Conservation (phyloP, 2,329 filamentous ascomycete genomes). For the Colletotrichum sp. region DNA sequence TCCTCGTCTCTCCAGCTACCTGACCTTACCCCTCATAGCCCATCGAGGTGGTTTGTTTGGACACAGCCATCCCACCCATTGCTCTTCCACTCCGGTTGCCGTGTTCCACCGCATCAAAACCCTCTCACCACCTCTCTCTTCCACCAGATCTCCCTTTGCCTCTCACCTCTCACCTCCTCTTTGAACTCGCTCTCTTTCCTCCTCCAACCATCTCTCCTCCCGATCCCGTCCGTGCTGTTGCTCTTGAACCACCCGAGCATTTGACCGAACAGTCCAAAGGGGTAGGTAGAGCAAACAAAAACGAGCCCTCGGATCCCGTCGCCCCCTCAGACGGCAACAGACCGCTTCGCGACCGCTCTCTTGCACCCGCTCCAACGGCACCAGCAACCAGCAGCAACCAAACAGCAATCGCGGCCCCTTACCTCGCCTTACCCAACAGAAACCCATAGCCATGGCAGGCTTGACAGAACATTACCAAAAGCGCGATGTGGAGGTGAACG, state of each 20-base stretch:
- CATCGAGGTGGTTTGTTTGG: not conserved
- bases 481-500: conserved; percentile 15
- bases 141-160: not conserved
- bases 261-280: not conserved
- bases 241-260: not conserved
- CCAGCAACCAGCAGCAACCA: not conserved
- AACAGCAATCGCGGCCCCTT: not conserved
- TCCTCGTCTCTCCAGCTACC: not conserved
- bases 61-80: not conserved
- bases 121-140: not conserved
- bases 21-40: not conserved
- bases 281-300: not conserved
- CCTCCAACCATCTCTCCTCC: not conserved
- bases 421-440: not conserved
- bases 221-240: not conserved
- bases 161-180: not conserved
- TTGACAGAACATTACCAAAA: not conserved
- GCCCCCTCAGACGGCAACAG: not conserved
- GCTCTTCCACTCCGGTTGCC: not conserved
- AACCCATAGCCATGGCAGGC: conserved; percentile 13
- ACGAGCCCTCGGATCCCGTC: not conserved
- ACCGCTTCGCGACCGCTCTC: not conserved
- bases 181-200: not conserved
- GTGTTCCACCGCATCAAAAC: conserved; percentile 5
- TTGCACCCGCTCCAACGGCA: not conserved